Conservation (phyloP, 2,329 filamentous ascomycete genomes). For the Rachicladosporium sp. region DNA sequence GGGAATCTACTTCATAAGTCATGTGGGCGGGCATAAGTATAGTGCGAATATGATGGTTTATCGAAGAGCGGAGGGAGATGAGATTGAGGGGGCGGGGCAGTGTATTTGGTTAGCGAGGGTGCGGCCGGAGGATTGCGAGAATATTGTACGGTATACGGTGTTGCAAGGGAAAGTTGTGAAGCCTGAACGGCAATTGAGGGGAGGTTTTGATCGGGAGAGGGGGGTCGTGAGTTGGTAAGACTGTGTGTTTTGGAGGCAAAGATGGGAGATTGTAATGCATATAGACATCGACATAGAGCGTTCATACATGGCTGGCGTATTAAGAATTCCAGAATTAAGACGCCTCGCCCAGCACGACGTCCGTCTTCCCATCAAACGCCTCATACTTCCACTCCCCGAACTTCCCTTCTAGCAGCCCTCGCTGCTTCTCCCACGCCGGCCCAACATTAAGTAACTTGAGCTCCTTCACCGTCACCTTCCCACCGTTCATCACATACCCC, state of each 20-base stretch:
- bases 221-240: slow-evolving; percentile 75
- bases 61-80: slow-evolving; percentile 40
- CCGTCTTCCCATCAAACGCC: too few relatives aligned
- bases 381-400: too few relatives aligned
- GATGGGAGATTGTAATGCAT: too few relatives aligned
- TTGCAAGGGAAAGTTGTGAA: slow-evolving; percentile 91
- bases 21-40: slow-evolving; percentile 95
- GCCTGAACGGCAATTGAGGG: slow-evolving; percentile 70
- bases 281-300: too few relatives aligned
- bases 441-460: too few relatives aligned
- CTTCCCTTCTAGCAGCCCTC: too few relatives aligned
- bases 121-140: slow-evolving; percentile 80
- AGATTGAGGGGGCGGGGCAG: slow-evolving; percentile 48
- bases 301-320: too few relatives aligned
- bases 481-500: neutral
- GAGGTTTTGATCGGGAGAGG: slow-evolving; percentile 74
- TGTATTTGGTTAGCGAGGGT: slow-evolving; percentile 89
- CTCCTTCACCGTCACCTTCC: neutral
- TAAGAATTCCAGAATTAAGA: too few relatives aligned
- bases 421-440: too few relatives aligned
- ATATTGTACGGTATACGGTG: slow-evolving; percentile 77
- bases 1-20: slow-evolving; percentile 90
- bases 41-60: slow-evolving; percentile 91
- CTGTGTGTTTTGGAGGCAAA: too few relatives aligned
- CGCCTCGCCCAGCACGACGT: too few relatives aligned